Base-by-base conservation (phyloP, 108 stramenopile genomes). In the Skeletonema marinoi region DNA sequence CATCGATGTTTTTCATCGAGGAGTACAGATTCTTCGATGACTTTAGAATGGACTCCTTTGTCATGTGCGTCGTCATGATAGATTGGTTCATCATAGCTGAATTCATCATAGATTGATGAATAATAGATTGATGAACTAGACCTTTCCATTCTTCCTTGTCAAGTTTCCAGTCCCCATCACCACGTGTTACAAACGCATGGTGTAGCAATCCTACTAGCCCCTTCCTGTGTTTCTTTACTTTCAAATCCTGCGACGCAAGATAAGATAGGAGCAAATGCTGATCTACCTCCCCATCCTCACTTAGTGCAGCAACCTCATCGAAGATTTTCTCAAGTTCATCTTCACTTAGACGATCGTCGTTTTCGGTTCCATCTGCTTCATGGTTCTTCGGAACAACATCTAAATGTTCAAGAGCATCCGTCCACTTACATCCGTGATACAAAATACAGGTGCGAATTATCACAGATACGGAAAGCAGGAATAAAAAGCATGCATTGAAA, bases 401-500 rank as follows among this genome's bases (percentile, higher is more conserved):
- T 12, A 46, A 46, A 46, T 46, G 44, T 0, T 46, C 44, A 6
- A 46, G 11, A 12, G 3, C 14, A 46, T 46, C 44, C 11, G 14
- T 46, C 44, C 44, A 46, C 14, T 46, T 46, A 12, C 44, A 46
- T 16, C 3, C 7, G 11, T 46, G 44, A 12, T 46, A 46, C 44
- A 46, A 6, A 46, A 46, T 46, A 46, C 44, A 46, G 0, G 44
- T 12, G 14, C 44, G 44, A 46, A 16, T 16, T 3, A 4, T 46
- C 7, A 46, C 44, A 12, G 11, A 6, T 12, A 46, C 11, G 14
- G 11, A 46, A 16, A 77, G 38, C 13, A 62, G 3, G 35, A 56
- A 73, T 31, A 82, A 77, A 33, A 82, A 36, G 10, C 6, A 75
- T 8, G 81, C 81, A 66, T 72, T 82, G 41, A 25, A 70, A 30